A percentile compares a stretch with the other conserved stretches of the same genome.
phyloP scores from a whole-genome alignment of 2,329 filamentous ascomycete genomes.

The Pseudogymnoascus sp. region DNA sequence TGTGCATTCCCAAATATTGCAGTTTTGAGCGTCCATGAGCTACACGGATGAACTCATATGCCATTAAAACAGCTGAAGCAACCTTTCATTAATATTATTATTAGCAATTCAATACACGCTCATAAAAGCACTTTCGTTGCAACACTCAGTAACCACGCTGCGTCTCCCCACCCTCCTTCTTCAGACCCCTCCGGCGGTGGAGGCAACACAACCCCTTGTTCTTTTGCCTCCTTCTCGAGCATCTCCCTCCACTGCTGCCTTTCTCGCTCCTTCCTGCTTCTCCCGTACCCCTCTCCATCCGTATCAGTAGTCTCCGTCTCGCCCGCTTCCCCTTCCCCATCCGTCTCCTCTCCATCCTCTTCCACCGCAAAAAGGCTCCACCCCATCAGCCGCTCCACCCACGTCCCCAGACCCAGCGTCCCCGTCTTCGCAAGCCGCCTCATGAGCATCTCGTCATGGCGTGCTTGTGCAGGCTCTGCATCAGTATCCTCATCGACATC shows the following conservation, averaged over 20 bases:
- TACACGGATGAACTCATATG: not conserved
- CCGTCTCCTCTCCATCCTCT: conserved; percentile 47
- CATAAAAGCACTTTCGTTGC: conserved; percentile 33
- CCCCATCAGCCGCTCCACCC: conserved; percentile 50
- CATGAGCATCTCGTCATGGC: conserved; percentile 48
- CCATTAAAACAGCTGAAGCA: not conserved
- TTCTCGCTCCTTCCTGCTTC: not conserved
- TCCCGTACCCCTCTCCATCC: conserved; percentile 27
- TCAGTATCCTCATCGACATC: conserved; percentile 51
- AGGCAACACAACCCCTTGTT: conserved; percentile 19
- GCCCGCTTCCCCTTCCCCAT: conserved; percentile 32
- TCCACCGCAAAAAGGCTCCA: conserved; percentile 57
- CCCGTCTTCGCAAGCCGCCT: conserved; percentile 47
- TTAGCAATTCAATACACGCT: not conserved
- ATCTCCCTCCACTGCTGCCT: conserved; percentile 10
- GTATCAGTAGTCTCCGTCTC: conserved; percentile 32
- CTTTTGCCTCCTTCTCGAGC: conserved; percentile 18
- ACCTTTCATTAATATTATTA: not conserved
- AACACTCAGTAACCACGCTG: conserved; percentile 59
- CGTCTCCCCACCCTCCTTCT: conserved; percentile 57
- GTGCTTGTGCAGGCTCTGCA: conserved; percentile 39
- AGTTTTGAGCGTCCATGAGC: not conserved
- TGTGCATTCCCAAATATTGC: not conserved
- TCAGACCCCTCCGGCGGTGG: conserved; percentile 42
- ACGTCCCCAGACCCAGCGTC: conserved; percentile 44